A percentile compares a stretch with the other conserved stretches of the same genome.
Conservation (phyloP, 169 alveolate genomes). For the Cyclospora cayetanensis region DNA sequence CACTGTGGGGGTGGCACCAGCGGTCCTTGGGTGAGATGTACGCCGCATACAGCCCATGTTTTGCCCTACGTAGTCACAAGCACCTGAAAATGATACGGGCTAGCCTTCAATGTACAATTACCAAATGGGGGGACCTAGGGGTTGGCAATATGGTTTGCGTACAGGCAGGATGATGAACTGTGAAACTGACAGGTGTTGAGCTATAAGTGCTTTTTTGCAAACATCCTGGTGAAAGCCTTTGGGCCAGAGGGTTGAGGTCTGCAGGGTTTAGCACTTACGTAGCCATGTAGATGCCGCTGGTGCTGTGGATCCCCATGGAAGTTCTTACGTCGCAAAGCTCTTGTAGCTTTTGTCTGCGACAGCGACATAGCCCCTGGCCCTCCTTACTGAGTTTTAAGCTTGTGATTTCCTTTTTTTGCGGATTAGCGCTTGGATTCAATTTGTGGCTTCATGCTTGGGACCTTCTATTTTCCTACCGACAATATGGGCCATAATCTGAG, state of each 20-base stretch:
- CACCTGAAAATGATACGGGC: neutral
- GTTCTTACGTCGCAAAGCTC: conserved; percentile 47
- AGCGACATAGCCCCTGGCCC: neutral
- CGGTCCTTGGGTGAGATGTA: conserved; percentile 1
- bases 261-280: neutral
- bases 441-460: neutral
- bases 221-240: neutral
- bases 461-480: neutral
- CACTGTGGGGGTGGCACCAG: conserved; percentile 26
- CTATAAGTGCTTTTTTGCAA: neutral
- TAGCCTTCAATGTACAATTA: neutral
- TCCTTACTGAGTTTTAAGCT: too few species aligned
- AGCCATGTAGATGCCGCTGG: conserved; percentile 61
- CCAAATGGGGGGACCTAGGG: neutral
- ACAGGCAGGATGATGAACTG: too few species aligned
- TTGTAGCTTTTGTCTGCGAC: conserved; percentile 44
- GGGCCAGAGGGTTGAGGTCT: neutral
- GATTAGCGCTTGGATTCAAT: neutral
- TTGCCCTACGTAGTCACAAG: neutral
- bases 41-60: conserved; percentile 49
- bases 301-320: conserved; percentile 20
- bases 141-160: neutral
- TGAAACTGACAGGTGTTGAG: neutral
- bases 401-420: neutral
- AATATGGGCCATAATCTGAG: conserved; percentile 48